phyloP scores from a whole-genome alignment of 208 protist genomes.

The Leishmania tarentolae region DNA sequence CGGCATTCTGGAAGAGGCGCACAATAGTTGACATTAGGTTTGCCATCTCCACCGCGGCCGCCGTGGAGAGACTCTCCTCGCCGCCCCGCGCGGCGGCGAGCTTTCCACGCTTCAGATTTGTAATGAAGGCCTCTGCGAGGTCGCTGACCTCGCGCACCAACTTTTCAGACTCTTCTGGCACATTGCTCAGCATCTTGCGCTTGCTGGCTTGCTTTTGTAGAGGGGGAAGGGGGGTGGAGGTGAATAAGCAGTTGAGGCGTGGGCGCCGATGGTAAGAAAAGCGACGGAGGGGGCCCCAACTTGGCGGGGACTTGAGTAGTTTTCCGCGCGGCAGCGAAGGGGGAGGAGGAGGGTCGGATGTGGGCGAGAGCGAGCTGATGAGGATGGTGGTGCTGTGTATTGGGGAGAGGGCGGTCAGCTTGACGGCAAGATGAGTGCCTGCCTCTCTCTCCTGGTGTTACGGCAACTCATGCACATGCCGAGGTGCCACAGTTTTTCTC shows the following conservation, averaged over 20 bases:
- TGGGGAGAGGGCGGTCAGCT: neutral
- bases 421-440: neutral
- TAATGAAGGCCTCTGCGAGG: slow-evolving; percentile 69
- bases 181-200: slow-evolving; percentile 6
- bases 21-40: slow-evolving; percentile 64
- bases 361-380: too few species aligned
- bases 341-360: too few species aligned
- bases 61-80: slow-evolving; percentile 60
- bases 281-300: too few species aligned
- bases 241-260: neutral
- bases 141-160: slow-evolving; percentile 47
- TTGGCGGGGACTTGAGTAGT: too few species aligned
- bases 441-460: neutral
- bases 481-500: neutral
- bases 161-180: slow-evolving; percentile 35
- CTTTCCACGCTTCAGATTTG: slow-evolving; percentile 53
- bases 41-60: slow-evolving; percentile 55
- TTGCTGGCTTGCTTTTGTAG: neutral
- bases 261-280: neutral
- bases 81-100: slow-evolving; percentile 26
- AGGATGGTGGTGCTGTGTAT: neutral
- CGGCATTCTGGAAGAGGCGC: slow-evolving; percentile 50
- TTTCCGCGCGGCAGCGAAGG: too few species aligned
- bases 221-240: neutral
- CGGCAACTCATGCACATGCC: neutral